Percentiles rank a stretch among this genome's conserved stretches.
Conservation (phyloP, 345 rosid genomes). For the Carallia brachiata region DNA sequence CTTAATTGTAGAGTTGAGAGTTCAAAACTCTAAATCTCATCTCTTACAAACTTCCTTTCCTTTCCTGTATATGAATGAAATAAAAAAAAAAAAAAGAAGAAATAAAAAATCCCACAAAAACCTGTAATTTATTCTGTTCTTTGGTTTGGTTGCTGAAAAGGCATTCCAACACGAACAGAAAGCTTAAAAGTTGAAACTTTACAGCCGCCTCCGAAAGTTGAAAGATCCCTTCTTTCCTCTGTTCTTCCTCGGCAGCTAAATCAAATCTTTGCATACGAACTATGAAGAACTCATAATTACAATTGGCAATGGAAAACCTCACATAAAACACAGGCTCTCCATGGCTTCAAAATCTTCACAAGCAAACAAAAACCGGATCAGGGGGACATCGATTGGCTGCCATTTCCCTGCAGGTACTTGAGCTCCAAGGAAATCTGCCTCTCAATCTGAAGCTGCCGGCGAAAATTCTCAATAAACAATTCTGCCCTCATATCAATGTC, state of each 20-base stretch:
- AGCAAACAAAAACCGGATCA: background rate
- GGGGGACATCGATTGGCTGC: constrained; percentile 13
- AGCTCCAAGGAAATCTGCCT: constrained; percentile 78
- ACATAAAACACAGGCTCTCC: constrained; percentile 3
- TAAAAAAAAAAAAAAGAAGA: background rate
- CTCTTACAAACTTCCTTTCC: too few species aligned
- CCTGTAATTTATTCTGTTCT: background rate
- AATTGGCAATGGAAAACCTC: constrained; percentile 4
- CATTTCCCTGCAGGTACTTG: constrained; percentile 32
- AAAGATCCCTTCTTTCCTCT: background rate
- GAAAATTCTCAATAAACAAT: constrained; percentile 69
- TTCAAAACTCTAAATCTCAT: too few species aligned
- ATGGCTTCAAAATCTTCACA: too few species aligned
- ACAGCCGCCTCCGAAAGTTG: background rate
- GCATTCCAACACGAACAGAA: background rate
- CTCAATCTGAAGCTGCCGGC: constrained; percentile 74
- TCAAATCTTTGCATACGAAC: background rate
- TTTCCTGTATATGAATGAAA: too few species aligned
- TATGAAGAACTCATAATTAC: background rate
- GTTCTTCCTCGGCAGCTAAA: background rate
- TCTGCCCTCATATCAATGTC: constrained; percentile 74
- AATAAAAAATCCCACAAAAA: background rate
- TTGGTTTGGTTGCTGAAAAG: background rate
- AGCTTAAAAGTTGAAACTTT: background rate
- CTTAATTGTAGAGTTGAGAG: too few species aligned